phyloP scores from a whole-genome alignment of 345 rosid genomes.

The Raphanus sativus region DNA sequence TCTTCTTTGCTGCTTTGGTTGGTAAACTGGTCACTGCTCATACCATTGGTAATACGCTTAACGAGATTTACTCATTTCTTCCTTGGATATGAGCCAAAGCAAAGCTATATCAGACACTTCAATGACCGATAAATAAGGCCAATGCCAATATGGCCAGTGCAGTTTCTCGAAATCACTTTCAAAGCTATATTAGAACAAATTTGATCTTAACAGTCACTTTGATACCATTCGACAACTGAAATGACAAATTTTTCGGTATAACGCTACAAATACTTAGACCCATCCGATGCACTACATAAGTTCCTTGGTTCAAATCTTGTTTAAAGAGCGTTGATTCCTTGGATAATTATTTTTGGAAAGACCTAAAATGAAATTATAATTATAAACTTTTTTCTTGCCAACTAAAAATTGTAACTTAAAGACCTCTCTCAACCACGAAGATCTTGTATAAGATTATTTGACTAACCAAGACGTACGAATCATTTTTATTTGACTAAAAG shows the following conservation, averaged over 20 bases:
- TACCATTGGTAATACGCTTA: background rate
- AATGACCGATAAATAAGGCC: background rate
- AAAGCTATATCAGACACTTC: background rate
- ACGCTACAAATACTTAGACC: background rate
- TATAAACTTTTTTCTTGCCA: background rate
- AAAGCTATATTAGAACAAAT: background rate
- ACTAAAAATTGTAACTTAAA: conserved; percentile 3
- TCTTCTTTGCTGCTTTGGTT: background rate
- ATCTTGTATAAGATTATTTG: conserved; percentile 37
- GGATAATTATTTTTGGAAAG: background rate
- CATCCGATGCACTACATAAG: background rate
- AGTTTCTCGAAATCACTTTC: background rate
- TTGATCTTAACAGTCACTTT: background rate
- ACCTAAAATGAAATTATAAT: background rate
- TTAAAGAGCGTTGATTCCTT: background rate
- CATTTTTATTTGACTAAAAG: conserved; percentile 23
- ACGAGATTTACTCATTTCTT: background rate
- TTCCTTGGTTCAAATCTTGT: background rate
- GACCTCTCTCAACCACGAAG: conserved; percentile 33
- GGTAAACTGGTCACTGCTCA: background rate
- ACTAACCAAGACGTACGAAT: conserved; percentile 39
- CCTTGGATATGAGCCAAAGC: background rate
- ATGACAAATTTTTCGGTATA: background rate
- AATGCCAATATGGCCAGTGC: background rate
- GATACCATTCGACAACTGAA: background rate